phyloP scores from a whole-genome alignment of 192 early-diverging fungal genomes.

The Umbelopsis vinacea region DNA sequence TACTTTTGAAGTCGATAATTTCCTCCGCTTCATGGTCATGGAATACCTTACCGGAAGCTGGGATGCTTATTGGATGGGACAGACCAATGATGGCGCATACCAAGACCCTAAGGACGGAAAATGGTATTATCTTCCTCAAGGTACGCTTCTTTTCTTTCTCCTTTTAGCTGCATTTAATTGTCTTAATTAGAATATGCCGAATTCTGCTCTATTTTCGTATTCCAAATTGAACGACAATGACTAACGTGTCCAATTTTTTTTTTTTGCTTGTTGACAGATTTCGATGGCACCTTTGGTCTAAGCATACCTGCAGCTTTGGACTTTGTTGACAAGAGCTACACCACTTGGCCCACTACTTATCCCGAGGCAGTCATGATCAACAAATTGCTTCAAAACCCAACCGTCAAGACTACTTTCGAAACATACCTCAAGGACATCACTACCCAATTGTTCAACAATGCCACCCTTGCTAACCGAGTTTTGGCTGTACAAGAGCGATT shows the following conservation, averaged over 20 bases:
- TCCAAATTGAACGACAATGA: background rate
- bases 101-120: constrained; percentile 43
- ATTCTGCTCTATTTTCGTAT: background rate
- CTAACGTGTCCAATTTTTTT: background rate
- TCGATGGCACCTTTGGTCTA: constrained; percentile 56
- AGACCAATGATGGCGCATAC: constrained; percentile 53
- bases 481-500: constrained; percentile 45
- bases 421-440: constrained; percentile 48
- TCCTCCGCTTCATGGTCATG: constrained; percentile 53
- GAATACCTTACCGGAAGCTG: constrained; percentile 53
- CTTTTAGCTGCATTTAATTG: background rate
- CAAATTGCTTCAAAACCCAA: constrained; percentile 46
- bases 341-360: constrained; percentile 34
- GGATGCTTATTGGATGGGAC: constrained; percentile 54
- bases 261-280: constrained; percentile 28
- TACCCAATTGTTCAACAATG: constrained; percentile 50
- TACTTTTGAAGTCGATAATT: constrained; percentile 43
- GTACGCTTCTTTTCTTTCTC: background rate
- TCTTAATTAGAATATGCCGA: no score
- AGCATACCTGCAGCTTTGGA: constrained; percentile 31
- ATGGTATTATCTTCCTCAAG: constrained; percentile 49
- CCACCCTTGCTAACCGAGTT: constrained; percentile 44
- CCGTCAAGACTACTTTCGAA: constrained; percentile 37
- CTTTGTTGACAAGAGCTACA: constrained; percentile 43
- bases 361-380: constrained; percentile 49